Evolutionary conservation across 371 early-diverging fungal genomes (phyloP).

Genomic region (Choanephora cucurbitarum): DNA sequence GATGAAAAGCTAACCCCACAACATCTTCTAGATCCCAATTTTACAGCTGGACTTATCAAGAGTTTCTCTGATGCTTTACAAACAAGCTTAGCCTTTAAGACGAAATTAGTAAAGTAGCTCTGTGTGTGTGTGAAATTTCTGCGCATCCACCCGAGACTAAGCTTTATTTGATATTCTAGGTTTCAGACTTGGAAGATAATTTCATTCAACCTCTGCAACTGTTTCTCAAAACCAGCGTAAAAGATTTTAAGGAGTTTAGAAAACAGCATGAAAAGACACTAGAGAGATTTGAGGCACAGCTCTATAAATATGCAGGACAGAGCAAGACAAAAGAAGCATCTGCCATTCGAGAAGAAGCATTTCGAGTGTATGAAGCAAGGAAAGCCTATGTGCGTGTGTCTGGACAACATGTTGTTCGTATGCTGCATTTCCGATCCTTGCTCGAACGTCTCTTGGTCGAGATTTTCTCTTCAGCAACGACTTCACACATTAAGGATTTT

Average conservation of each 20-base stretch:
- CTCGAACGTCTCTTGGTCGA: constrained; percentile 47
- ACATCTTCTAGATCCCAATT: constrained; percentile 36
- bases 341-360: constrained; percentile 71
- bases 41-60: constrained; percentile 49
- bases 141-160: too few relatives aligned
- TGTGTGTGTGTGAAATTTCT: too few relatives aligned
- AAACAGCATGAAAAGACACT: constrained; percentile 57
- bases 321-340: constrained; percentile 71
- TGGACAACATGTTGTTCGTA: constrained; percentile 47
- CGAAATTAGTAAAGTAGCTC: constrained; percentile 54
- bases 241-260: constrained; percentile 62
- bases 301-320: constrained; percentile 55
- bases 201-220: constrained; percentile 62
- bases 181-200: constrained; percentile 61
- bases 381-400: constrained; percentile 62
- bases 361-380: constrained; percentile 64
- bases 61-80: constrained; percentile 59
- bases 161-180: too few relatives aligned
- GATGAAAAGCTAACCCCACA: too few relatives aligned
- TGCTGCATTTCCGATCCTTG: constrained; percentile 43
- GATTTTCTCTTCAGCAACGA: constrained; percentile 37
- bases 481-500: constrained; percentile 41
- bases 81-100: constrained; percentile 55
- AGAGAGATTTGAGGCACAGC: constrained; percentile 69
- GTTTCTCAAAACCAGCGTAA: constrained; percentile 64